phyloP scores from a whole-genome alignment of 2,329 filamentous ascomycete species.

The Cladophialophora exuberans region DNA sequence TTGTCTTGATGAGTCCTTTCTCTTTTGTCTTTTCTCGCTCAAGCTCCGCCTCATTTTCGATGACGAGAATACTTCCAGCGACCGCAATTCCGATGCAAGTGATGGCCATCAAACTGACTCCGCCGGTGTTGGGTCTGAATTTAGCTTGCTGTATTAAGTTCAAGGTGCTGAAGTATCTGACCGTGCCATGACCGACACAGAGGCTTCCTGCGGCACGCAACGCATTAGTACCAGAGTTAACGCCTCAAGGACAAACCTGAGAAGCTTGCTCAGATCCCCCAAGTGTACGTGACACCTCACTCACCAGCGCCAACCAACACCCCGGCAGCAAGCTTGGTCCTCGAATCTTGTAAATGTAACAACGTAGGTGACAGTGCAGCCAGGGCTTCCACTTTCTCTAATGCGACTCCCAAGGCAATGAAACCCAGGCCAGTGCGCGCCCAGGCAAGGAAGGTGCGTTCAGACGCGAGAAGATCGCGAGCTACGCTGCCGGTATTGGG shows the following conservation, averaged over 20 bases:
- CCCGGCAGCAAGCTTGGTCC: conserved; percentile 44
- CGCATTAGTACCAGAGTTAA: conserved; percentile 45
- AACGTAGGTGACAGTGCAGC: conserved; percentile 22
- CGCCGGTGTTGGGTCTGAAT: conserved; percentile 38
- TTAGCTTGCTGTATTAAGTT: conserved; percentile 47
- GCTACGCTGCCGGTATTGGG: conserved; percentile 55
- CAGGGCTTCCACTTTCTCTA: conserved; percentile 44
- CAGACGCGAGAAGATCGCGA: conserved; percentile 58
- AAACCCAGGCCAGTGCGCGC: conserved; percentile 56
- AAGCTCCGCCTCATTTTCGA: conserved; percentile 20
- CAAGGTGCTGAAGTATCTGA: conserved; percentile 52
- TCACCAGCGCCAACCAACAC: conserved; percentile 50
- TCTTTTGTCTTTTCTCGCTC: conserved; percentile 5
- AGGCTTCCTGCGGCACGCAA: conserved; percentile 51
- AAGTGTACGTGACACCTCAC: too few relatives aligned
- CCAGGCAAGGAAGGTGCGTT: conserved; percentile 59
- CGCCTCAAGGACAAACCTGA: too few relatives aligned
- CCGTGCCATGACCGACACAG: conserved; percentile 52
- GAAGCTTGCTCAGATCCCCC: too few relatives aligned
- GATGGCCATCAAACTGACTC: conserved; percentile 23
- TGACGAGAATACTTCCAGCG: conserved; percentile 17
- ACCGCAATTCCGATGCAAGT: conserved; percentile 24
- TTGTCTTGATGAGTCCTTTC: background rate
- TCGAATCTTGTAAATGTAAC: conserved; percentile 20
- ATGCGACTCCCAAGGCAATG: conserved; percentile 56